A percentile compares a stretch with the other conserved stretches of the same genome.
Evolutionary conservation across 129 eudicot species (phyloP).

Genomic region (Smallanthus sonchifolius): DNA sequence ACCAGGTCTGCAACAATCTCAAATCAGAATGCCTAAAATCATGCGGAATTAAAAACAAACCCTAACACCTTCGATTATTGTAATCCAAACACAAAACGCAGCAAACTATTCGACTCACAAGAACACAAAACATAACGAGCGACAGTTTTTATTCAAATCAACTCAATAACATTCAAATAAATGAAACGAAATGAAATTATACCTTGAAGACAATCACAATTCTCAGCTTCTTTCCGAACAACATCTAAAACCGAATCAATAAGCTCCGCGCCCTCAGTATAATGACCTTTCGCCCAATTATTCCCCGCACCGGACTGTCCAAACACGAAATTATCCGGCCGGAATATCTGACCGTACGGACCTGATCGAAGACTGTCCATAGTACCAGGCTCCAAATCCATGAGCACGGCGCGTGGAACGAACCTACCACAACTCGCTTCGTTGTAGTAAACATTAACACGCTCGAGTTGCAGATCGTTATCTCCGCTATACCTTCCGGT

Average conservation of each 20-base stretch:
- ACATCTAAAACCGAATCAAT: slow-evolving; percentile 75
- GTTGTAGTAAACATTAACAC: slow-evolving; percentile 72
- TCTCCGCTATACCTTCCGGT: slow-evolving; percentile 64
- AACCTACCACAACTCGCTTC: slow-evolving; percentile 80
- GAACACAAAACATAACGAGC: neutral
- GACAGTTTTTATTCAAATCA: neutral
- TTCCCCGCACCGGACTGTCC: slow-evolving; percentile 69
- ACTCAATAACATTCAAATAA: neutral
- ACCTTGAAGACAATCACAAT: slow-evolving; percentile 75
- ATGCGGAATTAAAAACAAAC: neutral
- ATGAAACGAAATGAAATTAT: slow-evolving; percentile 8
- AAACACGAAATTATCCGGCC: slow-evolving; percentile 62
- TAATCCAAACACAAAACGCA: neutral
- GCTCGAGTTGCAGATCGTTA: slow-evolving; percentile 57
- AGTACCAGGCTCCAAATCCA: slow-evolving; percentile 82
- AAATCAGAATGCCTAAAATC: neutral
- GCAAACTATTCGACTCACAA: neutral
- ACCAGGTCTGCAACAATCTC: slow-evolving; percentile 14
- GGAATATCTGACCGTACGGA: slow-evolving; percentile 66
- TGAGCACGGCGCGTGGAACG: slow-evolving; percentile 79
- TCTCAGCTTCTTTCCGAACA: slow-evolving; percentile 74
- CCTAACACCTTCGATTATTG: neutral
- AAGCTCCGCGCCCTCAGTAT: slow-evolving; percentile 68
- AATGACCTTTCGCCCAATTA: slow-evolving; percentile 69
- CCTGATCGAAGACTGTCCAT: slow-evolving; percentile 76